Base-by-base conservation (phyloP, 495 filamentous ascomycete species). In the Friedmanniomyces simplex region DNA sequence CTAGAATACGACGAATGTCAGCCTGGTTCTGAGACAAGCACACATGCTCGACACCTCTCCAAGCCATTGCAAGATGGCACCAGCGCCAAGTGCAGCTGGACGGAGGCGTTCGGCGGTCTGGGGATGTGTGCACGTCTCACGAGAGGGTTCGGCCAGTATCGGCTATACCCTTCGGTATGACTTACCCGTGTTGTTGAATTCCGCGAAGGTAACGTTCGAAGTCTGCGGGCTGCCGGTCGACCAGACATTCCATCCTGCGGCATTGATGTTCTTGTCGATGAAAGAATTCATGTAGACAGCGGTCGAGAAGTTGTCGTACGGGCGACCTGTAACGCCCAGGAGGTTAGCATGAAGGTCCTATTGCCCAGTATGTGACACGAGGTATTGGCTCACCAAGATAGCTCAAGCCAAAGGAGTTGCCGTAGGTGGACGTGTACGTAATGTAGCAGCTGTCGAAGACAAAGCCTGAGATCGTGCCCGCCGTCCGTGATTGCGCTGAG, bases 161-260 rank as follows among this genome's bases (percentile, higher is more conserved):
- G n/a, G n/a, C n/a, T n/a, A n/a, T n/a, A n/a, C n/a, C n/a, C n/a
- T n/a, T n/a, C 4, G 42, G 24, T 24, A 43, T 53, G 34, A 37
- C 34, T 37, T 37, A 37, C 34, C 34, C 34, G 52, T 42, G 34
- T 64, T 64, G 52, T 60, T 60, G 57, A 53, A 64, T 42, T 64
- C 61, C 21, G 25, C 52, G 28, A 54, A 54, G 10, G 24, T 24
- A 14, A 45, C 22, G 47, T 55, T 37, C 37, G 34, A 7, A 48
- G 60, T 42, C 28, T 59, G 25, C 13, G 50, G 24, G 52, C 22
- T 54, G 52, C 20, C 25, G 10, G 57, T 56, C 28, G 26, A 41
- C 61, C 61, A 64, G n/a, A 57, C 42, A 12, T n/a, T 18, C 61
- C 61, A 64, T 1, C 61, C 61, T 42, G 52, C 61, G n/a, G 14